A percentile compares a stretch with the other conserved stretches of the same genome.
Conservation (phyloP, 805 yeast genomes). For the Zygotorulaspora danielsina region DNA sequence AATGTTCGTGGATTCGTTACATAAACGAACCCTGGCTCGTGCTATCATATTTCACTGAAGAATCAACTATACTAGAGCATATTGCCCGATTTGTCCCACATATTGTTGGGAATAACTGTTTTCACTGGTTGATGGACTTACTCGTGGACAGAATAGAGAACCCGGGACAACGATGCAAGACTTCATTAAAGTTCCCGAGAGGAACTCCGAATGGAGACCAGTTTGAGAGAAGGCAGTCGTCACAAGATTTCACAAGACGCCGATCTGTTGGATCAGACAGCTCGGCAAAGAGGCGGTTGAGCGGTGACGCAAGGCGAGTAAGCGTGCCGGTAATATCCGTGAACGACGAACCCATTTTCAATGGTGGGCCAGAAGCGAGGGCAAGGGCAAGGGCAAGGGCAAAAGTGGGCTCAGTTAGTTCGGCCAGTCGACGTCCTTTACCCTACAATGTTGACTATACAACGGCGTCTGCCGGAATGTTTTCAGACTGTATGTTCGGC, state of each 20-base stretch:
- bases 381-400: no score
- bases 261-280: neutral
- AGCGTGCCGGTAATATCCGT: slow-evolving; percentile 15
- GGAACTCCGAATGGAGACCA: neutral
- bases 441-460: slow-evolving; percentile 20
- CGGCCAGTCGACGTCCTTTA: slow-evolving; percentile 5
- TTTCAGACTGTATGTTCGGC: slow-evolving; percentile 28
- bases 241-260: neutral
- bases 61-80: no score
- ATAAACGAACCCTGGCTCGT: no score
- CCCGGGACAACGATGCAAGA: slow-evolving; percentile 10
- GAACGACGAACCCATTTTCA: slow-evolving; percentile 12
- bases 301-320: neutral
- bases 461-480: slow-evolving; percentile 30
- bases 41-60: no score
- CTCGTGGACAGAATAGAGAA: slow-evolving; percentile 12
- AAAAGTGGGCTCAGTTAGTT: no score
- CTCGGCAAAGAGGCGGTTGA: neutral
- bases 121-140: slow-evolving; percentile 11
- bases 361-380: neutral
- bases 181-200: neutral
- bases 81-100: no score
- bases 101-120: no score
- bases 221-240: neutral
- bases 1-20: no score